phyloP scores from a whole-genome alignment of 306 rosid genomes.

The Pterocarpus macrocarpus region DNA sequence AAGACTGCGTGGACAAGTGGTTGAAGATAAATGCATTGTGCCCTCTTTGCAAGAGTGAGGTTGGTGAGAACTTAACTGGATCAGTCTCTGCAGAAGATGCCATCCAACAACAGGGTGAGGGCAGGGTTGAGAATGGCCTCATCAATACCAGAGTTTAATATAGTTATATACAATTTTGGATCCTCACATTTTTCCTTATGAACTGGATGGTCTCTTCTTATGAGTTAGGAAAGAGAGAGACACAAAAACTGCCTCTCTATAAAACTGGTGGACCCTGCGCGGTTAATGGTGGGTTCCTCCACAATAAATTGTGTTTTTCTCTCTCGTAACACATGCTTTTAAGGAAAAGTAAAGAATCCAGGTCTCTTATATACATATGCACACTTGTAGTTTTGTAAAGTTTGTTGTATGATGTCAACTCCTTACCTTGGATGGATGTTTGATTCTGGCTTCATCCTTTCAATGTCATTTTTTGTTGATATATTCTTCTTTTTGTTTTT shows the following conservation, averaged over 20 bases:
- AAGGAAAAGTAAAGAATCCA: slow-evolving; percentile 40
- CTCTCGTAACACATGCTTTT: slow-evolving; percentile 30
- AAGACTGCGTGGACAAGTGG: slow-evolving; percentile 97
- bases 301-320: slow-evolving; percentile 36
- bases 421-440: slow-evolving; percentile 47
- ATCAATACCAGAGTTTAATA: slow-evolving; percentile 43
- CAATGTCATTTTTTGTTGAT: slow-evolving; percentile 45
- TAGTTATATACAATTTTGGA: slow-evolving; percentile 29
- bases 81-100: slow-evolving; percentile 56
- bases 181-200: slow-evolving; percentile 43
- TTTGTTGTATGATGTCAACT: slow-evolving; percentile 32
- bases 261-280: slow-evolving; percentile 11
- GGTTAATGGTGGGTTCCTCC: slow-evolving; percentile 29
- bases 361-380: slow-evolving; percentile 30
- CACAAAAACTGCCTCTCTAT: slow-evolving; percentile 19
- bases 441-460: slow-evolving; percentile 43
- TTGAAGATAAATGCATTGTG: slow-evolving; percentile 88
- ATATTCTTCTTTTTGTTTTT: slow-evolving; percentile 4
- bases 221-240: slow-evolving; percentile 39
- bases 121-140: slow-evolving; percentile 47
- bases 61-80: slow-evolving; percentile 61
- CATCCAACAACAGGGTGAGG: slow-evolving; percentile 60
- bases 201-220: slow-evolving; percentile 40
- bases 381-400: slow-evolving; percentile 46
- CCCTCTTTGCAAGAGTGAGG: slow-evolving; percentile 93